These are phyloP conservation scores for Postia placenta DNA, from an alignment of 768 basidiomycete genomes.

Conservation along the genomic window DNA sequence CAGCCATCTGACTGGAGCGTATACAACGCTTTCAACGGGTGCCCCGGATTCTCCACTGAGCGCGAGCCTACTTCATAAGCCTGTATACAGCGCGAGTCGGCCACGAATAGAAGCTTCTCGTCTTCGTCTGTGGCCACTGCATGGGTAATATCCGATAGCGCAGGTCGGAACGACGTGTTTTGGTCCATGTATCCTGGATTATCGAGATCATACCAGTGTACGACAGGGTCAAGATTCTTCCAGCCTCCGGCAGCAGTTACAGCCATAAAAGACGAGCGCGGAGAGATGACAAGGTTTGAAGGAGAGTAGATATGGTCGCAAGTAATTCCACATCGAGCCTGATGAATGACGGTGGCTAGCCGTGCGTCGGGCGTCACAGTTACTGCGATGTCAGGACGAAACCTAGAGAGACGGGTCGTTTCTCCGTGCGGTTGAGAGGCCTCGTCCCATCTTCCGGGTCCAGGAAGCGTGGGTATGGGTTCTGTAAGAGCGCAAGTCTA, in stretches of 20 bases:
- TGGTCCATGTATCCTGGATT: not conserved
- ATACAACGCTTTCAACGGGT: constrained; percentile 21
- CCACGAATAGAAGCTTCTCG: constrained; percentile 27
- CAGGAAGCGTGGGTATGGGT: constrained; percentile 3
- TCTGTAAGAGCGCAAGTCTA: not conserved
- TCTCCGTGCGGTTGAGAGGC: constrained; percentile 21
- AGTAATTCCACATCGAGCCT: constrained; percentile 31
- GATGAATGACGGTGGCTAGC: constrained; percentile 24
- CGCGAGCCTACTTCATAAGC: constrained; percentile 26
- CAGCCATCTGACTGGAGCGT: constrained; percentile 23
- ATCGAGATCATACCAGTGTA: constrained; percentile 20
- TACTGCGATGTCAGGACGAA: constrained; percentile 18
- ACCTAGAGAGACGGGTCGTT: constrained; percentile 30
- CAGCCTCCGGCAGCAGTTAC: constrained; percentile 24
- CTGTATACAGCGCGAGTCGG: constrained; percentile 30
- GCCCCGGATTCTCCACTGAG: constrained; percentile 1
- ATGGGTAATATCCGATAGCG: constrained; percentile 20
- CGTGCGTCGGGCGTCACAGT: constrained; percentile 15
- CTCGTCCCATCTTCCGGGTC: constrained; percentile 16
- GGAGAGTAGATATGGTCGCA: constrained; percentile 14
- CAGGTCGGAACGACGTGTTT: constrained; percentile 6
- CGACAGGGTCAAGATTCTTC: constrained; percentile 28
- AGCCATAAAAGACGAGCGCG: constrained; percentile 20
- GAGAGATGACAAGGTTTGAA: constrained; percentile 15
- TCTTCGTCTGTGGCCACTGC: constrained; percentile 8